These are phyloP conservation scores for Trichomonascaceae sp. DNA, from an alignment of 1,139 yeast genomes.

Conservation along the genomic window DNA sequence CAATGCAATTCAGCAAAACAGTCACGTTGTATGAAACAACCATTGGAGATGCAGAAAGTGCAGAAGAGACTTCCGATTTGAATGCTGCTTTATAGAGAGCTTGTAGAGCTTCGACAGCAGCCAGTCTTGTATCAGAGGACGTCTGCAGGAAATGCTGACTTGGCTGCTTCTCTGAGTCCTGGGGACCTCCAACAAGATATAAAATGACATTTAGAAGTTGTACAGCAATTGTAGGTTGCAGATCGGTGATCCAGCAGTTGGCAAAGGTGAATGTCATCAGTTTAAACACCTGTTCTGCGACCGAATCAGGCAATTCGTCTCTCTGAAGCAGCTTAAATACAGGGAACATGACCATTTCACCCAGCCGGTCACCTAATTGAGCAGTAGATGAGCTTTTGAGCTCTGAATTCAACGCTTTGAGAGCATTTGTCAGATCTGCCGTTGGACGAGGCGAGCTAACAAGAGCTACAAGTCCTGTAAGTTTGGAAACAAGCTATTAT, in stretches of 20 bases:
- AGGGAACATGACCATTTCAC: conserved; percentile 61
- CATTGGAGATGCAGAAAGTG: conserved; percentile 34
- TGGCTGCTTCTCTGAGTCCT: conserved; percentile 13
- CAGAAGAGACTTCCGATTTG: conserved; percentile 12
- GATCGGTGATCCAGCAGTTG: conserved; percentile 44
- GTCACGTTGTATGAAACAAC: conserved; percentile 43
- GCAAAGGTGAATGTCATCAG: conserved; percentile 39
- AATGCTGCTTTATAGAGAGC: conserved; percentile 35
- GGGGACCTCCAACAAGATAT: conserved; percentile 41
- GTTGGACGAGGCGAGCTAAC: conserved; percentile 2
- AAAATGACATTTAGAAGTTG: conserved; percentile 48
- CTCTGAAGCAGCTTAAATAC: conserved; percentile 45
- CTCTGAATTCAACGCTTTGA: conserved; percentile 9
- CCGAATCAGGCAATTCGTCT: conserved; percentile 37
- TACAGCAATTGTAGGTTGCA: conserved; percentile 38
- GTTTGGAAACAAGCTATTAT: conserved; percentile 3
- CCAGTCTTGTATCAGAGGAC: conserved; percentile 36
- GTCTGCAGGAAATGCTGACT: conserved; percentile 25
- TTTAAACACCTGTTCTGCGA: conserved; percentile 39
- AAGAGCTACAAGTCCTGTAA: conserved; percentile 5
- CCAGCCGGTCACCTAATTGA: conserved; percentile 32
- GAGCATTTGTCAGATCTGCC: conserved; percentile 4
- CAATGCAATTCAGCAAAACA: conserved; percentile 37
- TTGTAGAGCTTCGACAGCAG: conserved; percentile 38
- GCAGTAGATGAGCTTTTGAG: conserved; percentile 17